Evolutionary conservation across 768 basidiomycete genomes (phyloP).

Genomic region (Termitomyces sp.): DNA sequence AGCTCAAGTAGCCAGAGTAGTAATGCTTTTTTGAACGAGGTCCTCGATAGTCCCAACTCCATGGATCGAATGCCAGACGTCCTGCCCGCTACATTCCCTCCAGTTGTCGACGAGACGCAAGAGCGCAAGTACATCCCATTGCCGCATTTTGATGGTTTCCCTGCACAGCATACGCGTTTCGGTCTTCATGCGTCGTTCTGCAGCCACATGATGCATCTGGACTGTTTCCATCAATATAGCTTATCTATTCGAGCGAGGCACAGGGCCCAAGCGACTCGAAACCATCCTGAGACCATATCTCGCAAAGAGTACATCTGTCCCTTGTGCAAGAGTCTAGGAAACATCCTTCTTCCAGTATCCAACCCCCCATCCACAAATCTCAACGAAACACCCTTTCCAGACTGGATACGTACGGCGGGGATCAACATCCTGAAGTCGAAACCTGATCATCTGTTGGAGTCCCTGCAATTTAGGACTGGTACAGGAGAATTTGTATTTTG

Average conservation of each 20-base stretch:
- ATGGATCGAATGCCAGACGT: slow-evolving; percentile 50
- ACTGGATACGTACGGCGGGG: slow-evolving; percentile 87
- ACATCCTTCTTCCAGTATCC: slow-evolving; percentile 84
- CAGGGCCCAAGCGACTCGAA: slow-evolving; percentile 81
- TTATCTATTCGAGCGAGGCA: slow-evolving; percentile 84
- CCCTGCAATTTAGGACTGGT: slow-evolving; percentile 70
- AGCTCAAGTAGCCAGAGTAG: slow-evolving; percentile 44
- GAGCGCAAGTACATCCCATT: slow-evolving; percentile 37
- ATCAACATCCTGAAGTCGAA: slow-evolving; percentile 85
- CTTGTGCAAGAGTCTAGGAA: slow-evolving; percentile 93
- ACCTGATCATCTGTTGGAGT: slow-evolving; percentile 67
- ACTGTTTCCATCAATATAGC: slow-evolving; percentile 90
- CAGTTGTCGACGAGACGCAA: slow-evolving; percentile 41
- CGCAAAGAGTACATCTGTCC: slow-evolving; percentile 96
- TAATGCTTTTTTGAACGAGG: slow-evolving; percentile 65
- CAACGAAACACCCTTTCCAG: slow-evolving; percentile 64
- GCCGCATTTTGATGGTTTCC: slow-evolving; percentile 70
- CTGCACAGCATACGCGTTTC: slow-evolving; percentile 68
- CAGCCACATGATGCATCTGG: slow-evolving; percentile 95
- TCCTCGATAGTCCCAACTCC: slow-evolving; percentile 55
- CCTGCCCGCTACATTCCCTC: slow-evolving; percentile 38
- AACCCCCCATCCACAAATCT: slow-evolving; percentile 43
- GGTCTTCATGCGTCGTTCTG: slow-evolving; percentile 87
- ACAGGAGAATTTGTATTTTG: slow-evolving; percentile 89
- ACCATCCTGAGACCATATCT: slow-evolving; percentile 92